phyloP scores from a whole-genome alignment of 2,329 filamentous ascomycete species.

The Penicillium brasilianum region DNA sequence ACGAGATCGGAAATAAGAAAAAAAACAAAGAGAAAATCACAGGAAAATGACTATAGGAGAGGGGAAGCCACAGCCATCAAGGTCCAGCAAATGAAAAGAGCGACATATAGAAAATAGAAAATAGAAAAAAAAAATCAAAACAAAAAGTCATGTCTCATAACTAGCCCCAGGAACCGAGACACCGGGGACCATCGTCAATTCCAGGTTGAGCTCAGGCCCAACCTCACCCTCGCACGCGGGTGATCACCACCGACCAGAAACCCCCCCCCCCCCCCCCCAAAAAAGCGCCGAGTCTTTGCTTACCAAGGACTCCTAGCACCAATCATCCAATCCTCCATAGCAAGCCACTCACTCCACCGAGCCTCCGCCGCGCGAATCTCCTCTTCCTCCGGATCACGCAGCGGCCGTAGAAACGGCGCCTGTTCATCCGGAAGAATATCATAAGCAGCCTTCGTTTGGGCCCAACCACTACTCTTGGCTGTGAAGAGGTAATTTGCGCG shows the following conservation, averaged over 20 bases:
- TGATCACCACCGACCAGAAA: neutral
- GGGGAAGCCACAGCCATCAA: neutral
- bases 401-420: conserved; percentile 81
- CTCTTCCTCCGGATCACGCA: conserved; percentile 73
- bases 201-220: neutral
- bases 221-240: neutral
- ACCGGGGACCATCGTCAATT: neutral
- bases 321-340: conserved; percentile 98
- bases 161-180: conserved; percentile 5
- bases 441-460: conserved; percentile 85
- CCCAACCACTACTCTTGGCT: conserved; percentile 89
- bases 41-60: conserved; percentile 5
- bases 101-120: conserved; percentile 12
- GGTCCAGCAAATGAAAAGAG: neutral
- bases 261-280: too few relatives aligned
- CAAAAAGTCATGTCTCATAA: conserved; percentile 33
- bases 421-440: conserved; percentile 83
- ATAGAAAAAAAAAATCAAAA: conserved; percentile 17
- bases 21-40: conserved; percentile 2
- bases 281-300: conserved; percentile 1
- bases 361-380: conserved; percentile 83
- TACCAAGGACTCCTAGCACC: conserved; percentile 64
- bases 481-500: conserved; percentile 93
- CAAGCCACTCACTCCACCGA: conserved; percentile 91
- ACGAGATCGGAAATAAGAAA: neutral